Conservation (phyloP, 495 filamentous ascomycete genomes). For the Bacidia rubella region DNA sequence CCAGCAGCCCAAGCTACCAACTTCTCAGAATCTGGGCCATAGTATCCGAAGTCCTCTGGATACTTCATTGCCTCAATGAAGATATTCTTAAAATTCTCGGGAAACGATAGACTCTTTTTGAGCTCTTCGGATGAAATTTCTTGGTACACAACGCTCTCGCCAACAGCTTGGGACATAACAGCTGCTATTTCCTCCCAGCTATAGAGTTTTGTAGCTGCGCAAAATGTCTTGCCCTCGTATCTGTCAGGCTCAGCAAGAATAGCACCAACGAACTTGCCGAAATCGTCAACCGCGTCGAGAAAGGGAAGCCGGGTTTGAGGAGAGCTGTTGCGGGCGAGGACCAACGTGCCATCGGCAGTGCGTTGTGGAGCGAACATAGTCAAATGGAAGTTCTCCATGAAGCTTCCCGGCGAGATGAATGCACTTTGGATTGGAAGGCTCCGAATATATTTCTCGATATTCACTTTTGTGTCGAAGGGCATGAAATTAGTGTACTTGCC, state of each 20-base stretch:
- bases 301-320: constrained; percentile 26
- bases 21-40: constrained; percentile 27
- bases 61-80: constrained; percentile 26
- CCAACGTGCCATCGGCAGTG: constrained; percentile 22
- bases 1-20: constrained; percentile 29
- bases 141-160: constrained; percentile 33
- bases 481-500: constrained; percentile 24
- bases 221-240: constrained; percentile 34
- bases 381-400: constrained; percentile 17
- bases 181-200: constrained; percentile 26
- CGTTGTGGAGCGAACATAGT: constrained; percentile 19
- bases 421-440: constrained; percentile 25
- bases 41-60: constrained; percentile 30
- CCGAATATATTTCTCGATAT: constrained; percentile 30
- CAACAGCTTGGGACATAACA: constrained; percentile 28
- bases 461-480: constrained; percentile 28
- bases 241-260: constrained; percentile 37
- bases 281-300: constrained; percentile 32
- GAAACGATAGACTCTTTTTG: constrained; percentile 19
- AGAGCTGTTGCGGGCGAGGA: constrained; percentile 20
- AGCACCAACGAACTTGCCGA: constrained; percentile 39
- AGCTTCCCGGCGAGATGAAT: constrained; percentile 12
- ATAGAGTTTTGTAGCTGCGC: constrained; percentile 27
- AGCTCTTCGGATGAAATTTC: constrained; percentile 32
- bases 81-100: constrained; percentile 2